phyloP scores from a whole-genome alignment of 2,329 filamentous ascomycete genomes.

The Colletotrichum somersetense region DNA sequence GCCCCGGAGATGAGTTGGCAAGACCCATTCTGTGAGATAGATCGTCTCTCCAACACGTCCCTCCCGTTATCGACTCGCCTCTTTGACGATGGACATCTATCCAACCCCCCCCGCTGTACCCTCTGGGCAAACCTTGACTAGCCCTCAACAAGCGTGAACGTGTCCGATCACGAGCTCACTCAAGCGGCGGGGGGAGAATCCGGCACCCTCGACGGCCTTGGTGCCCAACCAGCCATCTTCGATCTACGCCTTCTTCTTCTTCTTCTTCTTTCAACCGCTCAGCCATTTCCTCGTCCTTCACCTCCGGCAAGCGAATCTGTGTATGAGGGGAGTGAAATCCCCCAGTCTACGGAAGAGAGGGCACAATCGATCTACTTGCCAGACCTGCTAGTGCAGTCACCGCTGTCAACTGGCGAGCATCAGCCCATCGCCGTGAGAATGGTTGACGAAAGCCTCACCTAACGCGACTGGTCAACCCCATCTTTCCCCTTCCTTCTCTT shows the following conservation, averaged over 20 bases:
- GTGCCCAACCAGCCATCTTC: slow-evolving; percentile 34
- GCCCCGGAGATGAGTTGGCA: slow-evolving; percentile 12
- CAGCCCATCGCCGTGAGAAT: slow-evolving; percentile 22
- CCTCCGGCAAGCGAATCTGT: not conserved
- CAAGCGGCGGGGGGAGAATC: not conserved
- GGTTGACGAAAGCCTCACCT: slow-evolving; percentile 31
- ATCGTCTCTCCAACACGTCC: not conserved
- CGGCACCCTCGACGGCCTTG: slow-evolving; percentile 23
- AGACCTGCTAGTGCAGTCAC: slow-evolving; percentile 11
- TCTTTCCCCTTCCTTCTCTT: not conserved
- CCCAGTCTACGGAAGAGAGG: not conserved
- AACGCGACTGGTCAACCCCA: slow-evolving; percentile 23
- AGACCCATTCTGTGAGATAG: slow-evolving; percentile 1
- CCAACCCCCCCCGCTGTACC: slow-evolving; percentile 24
- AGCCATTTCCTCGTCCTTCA: slow-evolving; percentile 7
- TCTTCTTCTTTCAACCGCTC: not conserved
- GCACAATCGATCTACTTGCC: not conserved
- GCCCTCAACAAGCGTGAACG: slow-evolving; percentile 9
- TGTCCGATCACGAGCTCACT: slow-evolving; percentile 24
- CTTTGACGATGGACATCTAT: slow-evolving; percentile 1
- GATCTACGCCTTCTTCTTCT: not conserved
- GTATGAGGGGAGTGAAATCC: not conserved
- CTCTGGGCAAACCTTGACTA: slow-evolving; percentile 18
- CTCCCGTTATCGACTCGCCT: slow-evolving; percentile 18
- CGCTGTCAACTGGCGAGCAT: slow-evolving; percentile 17